phyloP scores from a whole-genome alignment of 305 asterid genomes.

The Fraxinus xanthoxyloides region DNA sequence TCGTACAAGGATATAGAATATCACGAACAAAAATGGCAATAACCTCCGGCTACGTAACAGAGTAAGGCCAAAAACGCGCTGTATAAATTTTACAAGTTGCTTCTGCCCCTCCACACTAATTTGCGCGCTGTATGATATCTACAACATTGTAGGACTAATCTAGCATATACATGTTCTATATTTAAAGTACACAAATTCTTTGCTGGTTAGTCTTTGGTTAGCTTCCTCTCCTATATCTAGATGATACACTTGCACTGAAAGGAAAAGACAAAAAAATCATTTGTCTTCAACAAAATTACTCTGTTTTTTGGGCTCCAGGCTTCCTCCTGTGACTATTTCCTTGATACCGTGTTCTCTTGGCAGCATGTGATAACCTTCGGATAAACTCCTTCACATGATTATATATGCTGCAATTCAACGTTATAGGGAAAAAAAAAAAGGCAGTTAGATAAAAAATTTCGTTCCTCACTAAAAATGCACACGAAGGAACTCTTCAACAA shows the following conservation, averaged over 20 bases:
- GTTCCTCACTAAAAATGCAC: not conserved
- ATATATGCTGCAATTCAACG: not conserved
- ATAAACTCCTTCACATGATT: slow-evolving; percentile 45
- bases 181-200: not conserved
- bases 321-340: slow-evolving; percentile 6
- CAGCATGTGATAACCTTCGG: slow-evolving; percentile 25
- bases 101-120: not conserved
- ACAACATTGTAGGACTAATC: not conserved
- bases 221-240: slow-evolving; percentile 21
- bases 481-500: not conserved
- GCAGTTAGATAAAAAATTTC: not conserved
- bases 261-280: not conserved
- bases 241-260: slow-evolving; percentile 11
- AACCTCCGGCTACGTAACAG: not conserved
- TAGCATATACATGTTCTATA: not conserved
- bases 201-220: not conserved
- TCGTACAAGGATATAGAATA: not conserved
- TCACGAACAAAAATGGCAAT: not conserved
- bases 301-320: slow-evolving; percentile 25
- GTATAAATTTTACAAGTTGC: not conserved
- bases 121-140: not conserved
- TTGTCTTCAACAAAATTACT: slow-evolving; percentile 18
- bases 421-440: not conserved
- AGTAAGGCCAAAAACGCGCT: not conserved
- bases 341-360: slow-evolving; percentile 17